A percentile compares a stretch with the other conserved stretches of the same genome.
phyloP scores from a whole-genome alignment of 1,139 yeast species.

The Fermentozyma sake region DNA sequence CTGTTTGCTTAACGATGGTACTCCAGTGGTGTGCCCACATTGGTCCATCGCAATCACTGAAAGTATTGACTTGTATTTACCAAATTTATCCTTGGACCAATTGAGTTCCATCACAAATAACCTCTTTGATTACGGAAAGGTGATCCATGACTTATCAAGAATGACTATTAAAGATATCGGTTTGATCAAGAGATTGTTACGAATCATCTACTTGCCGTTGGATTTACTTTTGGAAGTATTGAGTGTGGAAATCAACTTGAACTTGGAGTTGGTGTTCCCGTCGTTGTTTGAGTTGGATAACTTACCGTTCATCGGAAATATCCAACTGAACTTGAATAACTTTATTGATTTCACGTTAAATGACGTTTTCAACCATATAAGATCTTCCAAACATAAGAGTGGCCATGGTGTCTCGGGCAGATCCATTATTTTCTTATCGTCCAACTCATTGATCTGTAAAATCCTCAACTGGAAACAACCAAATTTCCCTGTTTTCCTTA shows the following conservation, averaged over 20 bases:
- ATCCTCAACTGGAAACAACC: conserved; percentile 98
- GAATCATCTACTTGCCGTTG: conserved; percentile 54
- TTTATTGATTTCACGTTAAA: conserved; percentile 73
- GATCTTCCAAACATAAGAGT: conserved; percentile 40
- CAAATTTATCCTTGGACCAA: conserved; percentile 40
- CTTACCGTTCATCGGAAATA: conserved; percentile 50
- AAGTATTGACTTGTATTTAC: conserved; percentile 50
- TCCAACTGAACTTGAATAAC: conserved; percentile 52
- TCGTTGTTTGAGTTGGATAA: conserved; percentile 58
- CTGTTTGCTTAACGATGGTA: conserved; percentile 74
- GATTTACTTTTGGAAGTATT: conserved; percentile 53
- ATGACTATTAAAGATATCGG: conserved; percentile 36
- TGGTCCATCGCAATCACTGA: conserved; percentile 58
- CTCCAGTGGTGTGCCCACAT: conserved; percentile 77
- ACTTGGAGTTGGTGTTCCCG: conserved; percentile 79
- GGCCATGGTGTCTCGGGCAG: conserved; percentile 31
- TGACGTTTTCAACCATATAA: conserved; percentile 73
- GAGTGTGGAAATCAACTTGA: conserved; percentile 60
- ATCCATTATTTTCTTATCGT: conserved; percentile 76
- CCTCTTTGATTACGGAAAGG: conserved; percentile 39
- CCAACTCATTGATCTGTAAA: conserved; percentile 85
- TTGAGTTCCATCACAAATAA: conserved; percentile 39
- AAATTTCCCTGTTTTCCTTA: conserved; percentile 88
- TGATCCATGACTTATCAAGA: conserved; percentile 35
- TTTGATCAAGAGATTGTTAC: conserved; percentile 36